Percentiles rank a stretch among this genome's conserved stretches.
phyloP scores from a whole-genome alignment of 306 rosid genomes.

The Prunus campanulata region DNA sequence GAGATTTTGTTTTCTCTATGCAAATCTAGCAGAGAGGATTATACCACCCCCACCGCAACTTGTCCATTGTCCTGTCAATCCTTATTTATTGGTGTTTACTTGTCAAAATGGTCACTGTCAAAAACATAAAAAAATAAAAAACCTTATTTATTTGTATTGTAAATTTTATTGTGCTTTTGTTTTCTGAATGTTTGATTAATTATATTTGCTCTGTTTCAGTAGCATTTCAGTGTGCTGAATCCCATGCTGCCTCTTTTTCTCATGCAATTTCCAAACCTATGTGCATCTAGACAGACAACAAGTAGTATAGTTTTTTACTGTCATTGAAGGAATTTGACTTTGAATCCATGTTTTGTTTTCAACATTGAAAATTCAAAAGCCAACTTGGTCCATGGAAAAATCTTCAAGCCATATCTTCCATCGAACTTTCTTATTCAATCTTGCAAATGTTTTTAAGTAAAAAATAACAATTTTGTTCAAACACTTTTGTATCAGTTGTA shows the following conservation, averaged over 20 bases:
- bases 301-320: not conserved
- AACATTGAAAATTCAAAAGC: not conserved
- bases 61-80: slow-evolving; percentile 50
- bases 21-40: slow-evolving; percentile 59
- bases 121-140: slow-evolving; percentile 10
- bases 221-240: not conserved
- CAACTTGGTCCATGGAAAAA: not conserved
- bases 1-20: slow-evolving; percentile 47
- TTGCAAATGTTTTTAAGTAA: no score
- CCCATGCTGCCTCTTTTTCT: not conserved
- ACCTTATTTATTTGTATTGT: no score
- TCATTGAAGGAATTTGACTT: not conserved
- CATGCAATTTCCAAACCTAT: not conserved
- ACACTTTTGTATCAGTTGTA: no score
- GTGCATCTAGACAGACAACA: not conserved
- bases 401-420: not conserved
- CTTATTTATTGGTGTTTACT: slow-evolving; percentile 7
- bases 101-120: slow-evolving; percentile 25
- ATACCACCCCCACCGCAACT: slow-evolving; percentile 45
- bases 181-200: not conserved
- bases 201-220: not conserved
- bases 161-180: no score
- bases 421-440: not conserved
- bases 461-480: no score
- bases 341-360: not conserved